Evolutionary conservation across 371 early-diverging fungal species (phyloP), one percentile per base, ranked within the genome.

Genomic region (Mortierella sp.): DNA sequence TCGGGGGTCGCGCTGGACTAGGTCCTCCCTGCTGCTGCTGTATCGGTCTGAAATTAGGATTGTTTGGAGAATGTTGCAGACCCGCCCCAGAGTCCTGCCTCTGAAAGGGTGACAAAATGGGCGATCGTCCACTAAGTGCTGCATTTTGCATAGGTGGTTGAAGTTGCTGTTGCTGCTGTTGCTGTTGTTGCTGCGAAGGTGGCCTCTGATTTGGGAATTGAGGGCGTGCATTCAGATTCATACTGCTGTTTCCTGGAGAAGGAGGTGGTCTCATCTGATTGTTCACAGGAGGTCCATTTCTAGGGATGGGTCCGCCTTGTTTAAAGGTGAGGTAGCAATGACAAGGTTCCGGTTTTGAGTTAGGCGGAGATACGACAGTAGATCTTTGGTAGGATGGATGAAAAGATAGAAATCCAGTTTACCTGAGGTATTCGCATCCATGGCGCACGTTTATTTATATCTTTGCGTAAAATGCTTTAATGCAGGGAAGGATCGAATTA

Each of bases 61-160:
- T 66, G 20, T 62, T 45, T 16, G 75, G 39, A n/a, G 28, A 45
- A 28, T 60, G 66, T 39, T 64, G 69, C 28, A 64, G 73, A n/a
- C 57, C 66, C 9, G 69, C 28, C 40, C 43, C 45, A 16, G 69
- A 51, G 40, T 78, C 78, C 66, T 73, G 78, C 37, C 62, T 71
- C 30, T 71, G 75, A 58, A 79, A 79, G 8, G 80, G 80, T 10
- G 72, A 67, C 68, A 75, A 52, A 52, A 79, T 66, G 40, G 80
- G 80, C 43, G 80, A 72, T 60, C 80, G 71, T 32, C 75, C 80
- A 47, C 57, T 32, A 16, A 51, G 62, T 28, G 22, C 35, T 28
- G 39, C 62, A 14, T 62, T 60, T 14, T 61, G 60, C 26, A 32
- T 11, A 8, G 66, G 77, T n/a, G 75, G 66, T 58, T 70, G 80